Evolutionary conservation across 306 rosid genomes (phyloP).

Genomic region (Pachyrhizus erosus): DNA sequence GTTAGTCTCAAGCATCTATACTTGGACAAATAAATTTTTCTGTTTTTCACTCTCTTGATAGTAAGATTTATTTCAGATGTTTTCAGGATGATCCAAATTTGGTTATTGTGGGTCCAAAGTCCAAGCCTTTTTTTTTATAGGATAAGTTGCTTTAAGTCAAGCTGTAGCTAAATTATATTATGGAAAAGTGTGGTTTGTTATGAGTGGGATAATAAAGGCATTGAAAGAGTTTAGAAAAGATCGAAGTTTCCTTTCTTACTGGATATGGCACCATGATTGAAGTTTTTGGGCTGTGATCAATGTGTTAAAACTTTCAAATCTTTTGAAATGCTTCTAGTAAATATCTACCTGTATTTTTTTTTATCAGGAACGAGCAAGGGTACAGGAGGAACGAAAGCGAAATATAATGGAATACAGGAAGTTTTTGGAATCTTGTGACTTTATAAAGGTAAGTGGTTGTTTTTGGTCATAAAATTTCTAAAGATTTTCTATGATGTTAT

Average conservation of each 20-base stretch:
- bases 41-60: background rate
- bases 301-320: constrained; percentile 16
- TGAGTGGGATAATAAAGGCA: constrained; percentile 16
- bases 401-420: constrained; percentile 69
- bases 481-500: constrained; percentile 37
- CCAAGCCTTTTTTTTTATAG: background rate
- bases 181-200: constrained; percentile 5
- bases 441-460: constrained; percentile 67
- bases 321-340: constrained; percentile 40
- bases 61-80: constrained; percentile 12
- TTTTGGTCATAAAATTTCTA: constrained; percentile 10
- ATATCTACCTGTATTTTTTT: constrained; percentile 38
- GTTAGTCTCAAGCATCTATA: constrained; percentile 20
- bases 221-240: background rate
- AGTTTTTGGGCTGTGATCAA: background rate
- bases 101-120: constrained; percentile 19
- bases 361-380: constrained; percentile 78
- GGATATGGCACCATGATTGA: background rate
- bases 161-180: constrained; percentile 15
- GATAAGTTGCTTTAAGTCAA: constrained; percentile 20
- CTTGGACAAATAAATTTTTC: background rate
- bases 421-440: constrained; percentile 91
- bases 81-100: constrained; percentile 16
- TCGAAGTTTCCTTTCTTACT: constrained; percentile 22
- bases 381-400: constrained; percentile 72